Evolutionary conservation across 768 basidiomycete genomes (phyloP).

Genomic region (Agrocybe praecox): DNA sequence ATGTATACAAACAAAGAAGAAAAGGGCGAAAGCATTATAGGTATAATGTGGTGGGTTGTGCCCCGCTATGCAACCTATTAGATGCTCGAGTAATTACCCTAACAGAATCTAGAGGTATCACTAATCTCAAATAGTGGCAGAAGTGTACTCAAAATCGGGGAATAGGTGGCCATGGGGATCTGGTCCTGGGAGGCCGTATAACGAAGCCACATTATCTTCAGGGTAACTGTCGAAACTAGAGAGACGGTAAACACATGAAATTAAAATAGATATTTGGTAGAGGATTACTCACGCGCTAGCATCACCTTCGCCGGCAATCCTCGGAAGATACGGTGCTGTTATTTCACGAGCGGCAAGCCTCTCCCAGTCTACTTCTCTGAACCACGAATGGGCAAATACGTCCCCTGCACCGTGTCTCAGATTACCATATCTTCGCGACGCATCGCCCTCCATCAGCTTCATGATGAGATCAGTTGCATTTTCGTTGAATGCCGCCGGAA

Average conservation of each 20-base stretch:
- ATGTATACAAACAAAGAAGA: neutral
- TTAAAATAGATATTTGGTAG: neutral
- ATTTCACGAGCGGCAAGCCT: constrained; percentile 83
- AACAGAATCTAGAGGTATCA: too few species aligned
- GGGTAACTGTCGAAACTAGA: constrained; percentile 77
- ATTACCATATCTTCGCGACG: constrained; percentile 89
- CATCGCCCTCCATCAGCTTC: constrained; percentile 88
- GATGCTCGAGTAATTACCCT: too few species aligned
- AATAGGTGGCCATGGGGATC: constrained; percentile 73
- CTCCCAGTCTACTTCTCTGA: constrained; percentile 91
- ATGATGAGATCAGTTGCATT: constrained; percentile 88
- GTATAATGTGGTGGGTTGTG: too few species aligned
- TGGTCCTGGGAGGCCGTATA: constrained; percentile 58
- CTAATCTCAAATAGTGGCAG: neutral
- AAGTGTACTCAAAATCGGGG: constrained; percentile 79
- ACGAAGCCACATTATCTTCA: constrained; percentile 64
- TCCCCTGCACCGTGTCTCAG: constrained; percentile 86
- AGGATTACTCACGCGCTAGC: constrained; percentile 77
- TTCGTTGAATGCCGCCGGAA: constrained; percentile 72
- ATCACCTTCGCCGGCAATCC: constrained; percentile 91
- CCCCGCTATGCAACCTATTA: too few species aligned
- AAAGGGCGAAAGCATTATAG: too few species aligned
- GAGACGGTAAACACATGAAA: constrained; percentile 12
- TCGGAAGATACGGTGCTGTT: constrained; percentile 92
- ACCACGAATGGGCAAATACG: constrained; percentile 94